Evolutionary conservation across 768 basidiomycete species (phyloP).

Genomic region (Sporobolomyces phaffii): DNA sequence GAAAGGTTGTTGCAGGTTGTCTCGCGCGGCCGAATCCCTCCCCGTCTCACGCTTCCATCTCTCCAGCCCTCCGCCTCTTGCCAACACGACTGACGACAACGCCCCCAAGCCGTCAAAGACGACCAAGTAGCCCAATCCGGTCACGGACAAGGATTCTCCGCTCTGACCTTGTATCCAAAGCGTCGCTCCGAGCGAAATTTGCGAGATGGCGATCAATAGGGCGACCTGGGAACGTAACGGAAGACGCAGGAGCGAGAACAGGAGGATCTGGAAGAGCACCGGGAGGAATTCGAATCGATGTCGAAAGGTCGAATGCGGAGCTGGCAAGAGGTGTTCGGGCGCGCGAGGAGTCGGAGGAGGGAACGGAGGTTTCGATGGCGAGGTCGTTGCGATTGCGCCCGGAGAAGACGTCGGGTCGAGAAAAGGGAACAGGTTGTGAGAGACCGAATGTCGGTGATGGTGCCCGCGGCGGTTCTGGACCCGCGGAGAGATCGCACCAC

Average conservation of each 20-base stretch:
- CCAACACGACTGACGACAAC: conserved; percentile 20
- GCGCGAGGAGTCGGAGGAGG: conserved; percentile 2
- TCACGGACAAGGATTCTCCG: conserved; percentile 74
- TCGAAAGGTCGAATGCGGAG: conserved; percentile 24
- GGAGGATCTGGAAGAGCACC: conserved; percentile 19
- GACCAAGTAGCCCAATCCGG: conserved; percentile 91
- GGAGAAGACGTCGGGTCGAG: conserved; percentile 15
- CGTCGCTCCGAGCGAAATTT: conserved; percentile 50
- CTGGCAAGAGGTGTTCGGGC: conserved; percentile 14
- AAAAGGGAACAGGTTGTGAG: conserved; percentile 41
- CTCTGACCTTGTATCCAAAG: conserved; percentile 88
- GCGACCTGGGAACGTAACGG: conserved; percentile 19
- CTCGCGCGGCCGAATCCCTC: conserved; percentile 40
- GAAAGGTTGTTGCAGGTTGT: conserved; percentile 51
- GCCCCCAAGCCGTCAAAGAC: conserved; percentile 65
- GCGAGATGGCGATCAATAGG: conserved; percentile 27
- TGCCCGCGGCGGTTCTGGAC: conserved; percentile 35
- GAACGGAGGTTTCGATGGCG: conserved; percentile 2
- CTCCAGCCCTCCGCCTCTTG: conserved; percentile 30
- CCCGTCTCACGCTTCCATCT: conserved; percentile 24
- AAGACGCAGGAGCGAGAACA: conserved; percentile 24
- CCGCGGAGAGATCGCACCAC: neutral
- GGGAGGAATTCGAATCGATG: conserved; percentile 32
- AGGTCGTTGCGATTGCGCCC: neutral
- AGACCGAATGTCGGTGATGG: conserved; percentile 42